A percentile compares a stretch with the other conserved stretches of the same genome.
Conservation (phyloP, 192 early-diverging fungal species). For the Coemansia sp. region DNA sequence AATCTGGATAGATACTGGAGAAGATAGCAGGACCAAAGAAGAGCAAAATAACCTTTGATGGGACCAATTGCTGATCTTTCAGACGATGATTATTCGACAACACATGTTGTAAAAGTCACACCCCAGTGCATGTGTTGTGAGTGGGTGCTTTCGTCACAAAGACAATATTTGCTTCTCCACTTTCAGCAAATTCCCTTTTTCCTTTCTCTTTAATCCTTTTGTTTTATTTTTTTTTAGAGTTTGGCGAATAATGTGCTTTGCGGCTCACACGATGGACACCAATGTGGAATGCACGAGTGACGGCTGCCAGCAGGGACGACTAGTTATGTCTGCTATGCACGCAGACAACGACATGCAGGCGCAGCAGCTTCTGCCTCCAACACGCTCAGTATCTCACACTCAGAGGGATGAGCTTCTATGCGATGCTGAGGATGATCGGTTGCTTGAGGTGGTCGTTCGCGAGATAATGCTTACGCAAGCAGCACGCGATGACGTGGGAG, state of each 20-base stretch:
- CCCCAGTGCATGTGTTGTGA: neutral
- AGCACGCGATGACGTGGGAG: conserved; percentile 3
- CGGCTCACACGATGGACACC: conserved; percentile 5
- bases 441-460: neutral
- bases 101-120: neutral
- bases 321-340: neutral
- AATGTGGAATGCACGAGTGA: conserved; percentile 1
- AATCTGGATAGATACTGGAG: neutral
- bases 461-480: conserved; percentile 4
- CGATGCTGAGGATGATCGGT: conserved; percentile 14
- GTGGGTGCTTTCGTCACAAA: conserved; percentile 17
- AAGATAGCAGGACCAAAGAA: neutral
- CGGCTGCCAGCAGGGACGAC: neutral
- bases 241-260: conserved; percentile 10
- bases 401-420: conserved; percentile 10
- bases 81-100: neutral
- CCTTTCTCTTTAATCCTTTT: neutral
- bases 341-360: neutral
- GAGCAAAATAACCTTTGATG: neutral
- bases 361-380: neutral
- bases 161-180: neutral
- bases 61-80: neutral
- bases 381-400: neutral
- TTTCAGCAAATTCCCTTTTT: neutral
- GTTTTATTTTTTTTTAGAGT: neutral